These are phyloP conservation scores for Fusarium papillatum DNA, from an alignment of 2,329 filamentous ascomycete species.

Conservation along the genomic window DNA sequence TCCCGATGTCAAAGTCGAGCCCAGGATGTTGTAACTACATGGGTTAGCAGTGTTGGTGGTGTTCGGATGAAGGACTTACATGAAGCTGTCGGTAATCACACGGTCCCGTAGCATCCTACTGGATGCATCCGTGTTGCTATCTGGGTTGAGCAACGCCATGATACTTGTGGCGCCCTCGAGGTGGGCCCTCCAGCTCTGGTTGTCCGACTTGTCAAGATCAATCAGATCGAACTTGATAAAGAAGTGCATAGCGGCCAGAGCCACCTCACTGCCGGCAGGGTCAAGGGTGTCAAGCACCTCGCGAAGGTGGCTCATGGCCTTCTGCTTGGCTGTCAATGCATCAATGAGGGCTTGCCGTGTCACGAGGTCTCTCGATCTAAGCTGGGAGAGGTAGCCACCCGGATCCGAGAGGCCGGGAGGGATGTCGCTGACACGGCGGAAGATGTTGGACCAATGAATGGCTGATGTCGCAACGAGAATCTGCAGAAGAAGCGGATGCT, in stretches of 20 bases:
- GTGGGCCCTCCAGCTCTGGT: conserved; percentile 60
- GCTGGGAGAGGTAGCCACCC: conserved; percentile 51
- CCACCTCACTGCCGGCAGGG: conserved; percentile 58
- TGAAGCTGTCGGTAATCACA: conserved; percentile 62
- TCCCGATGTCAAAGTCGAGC: conserved; percentile 53
- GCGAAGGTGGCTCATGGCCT: conserved; percentile 59
- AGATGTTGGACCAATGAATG: conserved; percentile 62
- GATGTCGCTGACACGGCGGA: conserved; percentile 50
- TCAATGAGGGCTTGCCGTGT: conserved; percentile 58
- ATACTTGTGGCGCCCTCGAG: conserved; percentile 60
- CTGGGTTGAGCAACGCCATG: conserved; percentile 51
- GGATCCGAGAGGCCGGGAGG: conserved; percentile 49
- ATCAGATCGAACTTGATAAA: conserved; percentile 67
- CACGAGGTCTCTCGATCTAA: conserved; percentile 54
- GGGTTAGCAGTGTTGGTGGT: conserved; percentile 20
- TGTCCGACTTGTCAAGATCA: conserved; percentile 58
- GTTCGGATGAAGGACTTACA: conserved; percentile 49
- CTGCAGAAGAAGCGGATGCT: conserved; percentile 60
- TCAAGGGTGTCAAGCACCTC: conserved; percentile 55
- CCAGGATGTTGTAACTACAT: conserved; percentile 56
- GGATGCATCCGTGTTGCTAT: conserved; percentile 44
- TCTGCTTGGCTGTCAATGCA: conserved; percentile 61
- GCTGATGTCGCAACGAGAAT: conserved; percentile 64
- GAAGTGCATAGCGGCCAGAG: conserved; percentile 63
- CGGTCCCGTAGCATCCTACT: conserved; percentile 58